Evolutionary conservation across 225 moss, liverwort and hornwort species (phyloP), one percentile per base, ranked within the genome.

Genomic region (Sphagnum tenellum): DNA sequence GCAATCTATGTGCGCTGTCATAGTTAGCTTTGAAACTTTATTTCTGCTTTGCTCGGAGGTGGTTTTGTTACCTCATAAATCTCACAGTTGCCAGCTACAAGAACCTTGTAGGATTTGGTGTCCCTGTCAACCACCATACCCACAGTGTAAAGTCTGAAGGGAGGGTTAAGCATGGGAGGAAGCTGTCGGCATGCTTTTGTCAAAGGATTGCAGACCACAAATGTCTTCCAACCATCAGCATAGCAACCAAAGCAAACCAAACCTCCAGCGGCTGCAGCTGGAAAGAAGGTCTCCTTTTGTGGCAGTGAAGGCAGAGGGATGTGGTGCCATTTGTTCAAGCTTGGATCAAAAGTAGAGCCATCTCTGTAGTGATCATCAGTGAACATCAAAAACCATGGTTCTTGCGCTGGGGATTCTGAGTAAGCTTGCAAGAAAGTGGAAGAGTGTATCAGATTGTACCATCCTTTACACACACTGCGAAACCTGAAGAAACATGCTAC

Each of bases 201-300:
- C 45, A 87, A 46, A 1, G 86, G 86, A 51, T 87, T 87, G 46
- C 82, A 82, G 1, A 87, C 80, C 49, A 82, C 82, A 10, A 87
- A 73, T 4, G 82, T 87, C 56, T 82, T 79, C 53, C 73, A 61
- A 3, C 80, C 76, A 70, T 87, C 82, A 53, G 77, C 82, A 65
- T 76, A 87, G 7, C 77, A 82, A n/a, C 79, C 82, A 64, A 79
- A 82, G 55, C 86, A 87, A 12, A 87, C 79, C 53, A 87, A 64
- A 10, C 86, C 86, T 2, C 82, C 86, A 50, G 82, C 86, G 2
- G 86, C 82, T 3, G 80, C 86, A 7, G 82, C 82, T 1, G 86
- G 86, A 56, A 75, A 78, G n/a, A 79, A 77, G 3, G 75, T 80
- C 46, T 82, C 72, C 45, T 76, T 75, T 10, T 74, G 67, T 2